phyloP scores from a whole-genome alignment of 768 basidiomycete species.

The Hygrophoropsis aurantiaca region DNA sequence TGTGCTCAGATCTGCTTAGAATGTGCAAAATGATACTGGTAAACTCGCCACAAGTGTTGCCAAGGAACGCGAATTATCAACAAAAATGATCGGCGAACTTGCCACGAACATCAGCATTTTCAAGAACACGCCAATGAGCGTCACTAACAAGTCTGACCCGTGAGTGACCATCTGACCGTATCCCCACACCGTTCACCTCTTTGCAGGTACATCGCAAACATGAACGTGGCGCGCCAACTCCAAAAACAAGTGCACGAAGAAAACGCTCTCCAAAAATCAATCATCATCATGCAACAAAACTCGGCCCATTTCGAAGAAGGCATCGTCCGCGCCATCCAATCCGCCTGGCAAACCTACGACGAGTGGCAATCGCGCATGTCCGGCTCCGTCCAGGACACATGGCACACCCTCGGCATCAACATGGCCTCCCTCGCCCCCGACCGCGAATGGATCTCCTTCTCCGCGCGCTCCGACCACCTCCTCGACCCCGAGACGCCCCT shows the following conservation, averaged over 20 bases:
- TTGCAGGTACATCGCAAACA: slow-evolving; percentile 64
- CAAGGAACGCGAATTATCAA: slow-evolving; percentile 87
- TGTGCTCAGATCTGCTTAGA: slow-evolving; percentile 39
- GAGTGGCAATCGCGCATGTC: slow-evolving; percentile 90
- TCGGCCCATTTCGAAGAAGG: slow-evolving; percentile 96
- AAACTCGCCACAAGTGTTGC: slow-evolving; percentile 90
- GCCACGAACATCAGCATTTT: slow-evolving; percentile 83
- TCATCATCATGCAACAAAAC: slow-evolving; percentile 98
- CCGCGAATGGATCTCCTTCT: slow-evolving; percentile 94
- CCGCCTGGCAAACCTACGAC: slow-evolving; percentile 95
- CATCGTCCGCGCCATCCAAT: slow-evolving; percentile 92
- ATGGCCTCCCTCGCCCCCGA: slow-evolving; percentile 84
- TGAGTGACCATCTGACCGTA: slow-evolving; percentile 42
- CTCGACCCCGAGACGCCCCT: slow-evolving; percentile 96
- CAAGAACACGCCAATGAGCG: slow-evolving; percentile 91
- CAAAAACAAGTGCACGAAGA: slow-evolving; percentile 95
- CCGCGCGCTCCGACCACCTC: slow-evolving; percentile 89
- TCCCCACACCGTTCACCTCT: slow-evolving; percentile 5
- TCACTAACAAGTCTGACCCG: slow-evolving; percentile 81
- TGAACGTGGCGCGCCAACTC: slow-evolving; percentile 74
- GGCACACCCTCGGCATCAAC: slow-evolving; percentile 63
- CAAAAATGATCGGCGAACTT: slow-evolving; percentile 83
- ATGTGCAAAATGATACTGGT: slow-evolving; percentile 94
- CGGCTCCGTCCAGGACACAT: slow-evolving; percentile 69
- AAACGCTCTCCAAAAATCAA: slow-evolving; percentile 95